Conservation (phyloP, 1,284 basidiomycete genomes). For the Rhodotorula sp. region DNA sequence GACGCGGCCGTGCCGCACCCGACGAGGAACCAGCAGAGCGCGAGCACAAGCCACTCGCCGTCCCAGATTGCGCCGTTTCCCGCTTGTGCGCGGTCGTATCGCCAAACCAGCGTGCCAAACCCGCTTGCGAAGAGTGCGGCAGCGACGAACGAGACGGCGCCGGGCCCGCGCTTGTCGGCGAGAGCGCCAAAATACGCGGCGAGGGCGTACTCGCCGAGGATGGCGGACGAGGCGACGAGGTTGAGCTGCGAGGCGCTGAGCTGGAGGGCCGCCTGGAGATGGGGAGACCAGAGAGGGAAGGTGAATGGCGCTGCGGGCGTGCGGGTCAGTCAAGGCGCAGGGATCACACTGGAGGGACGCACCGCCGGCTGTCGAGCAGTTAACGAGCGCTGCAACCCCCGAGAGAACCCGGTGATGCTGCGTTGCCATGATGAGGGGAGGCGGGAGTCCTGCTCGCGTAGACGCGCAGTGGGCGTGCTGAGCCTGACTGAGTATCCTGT, state of each 20-base stretch:
- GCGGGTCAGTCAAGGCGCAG: no score
- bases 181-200: slow-evolving; percentile 39
- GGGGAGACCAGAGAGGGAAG: slow-evolving; percentile 38
- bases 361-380: no score
- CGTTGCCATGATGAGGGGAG: not conserved
- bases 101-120: slow-evolving; percentile 34
- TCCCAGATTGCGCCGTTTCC: not conserved
- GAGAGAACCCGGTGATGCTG: not conserved
- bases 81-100: slow-evolving; percentile 4
- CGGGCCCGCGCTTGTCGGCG: slow-evolving; percentile 38
- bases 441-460: no score
- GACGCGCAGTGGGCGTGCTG: no score
- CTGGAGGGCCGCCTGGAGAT: slow-evolving; percentile 23
- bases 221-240: slow-evolving; percentile 30
- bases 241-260: slow-evolving; percentile 23
- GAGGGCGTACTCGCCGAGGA: slow-evolving; percentile 35
- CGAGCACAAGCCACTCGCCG: slow-evolving; percentile 26
- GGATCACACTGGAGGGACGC: no score
- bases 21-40: slow-evolving; percentile 29
- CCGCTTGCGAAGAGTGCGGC: slow-evolving; percentile 37
- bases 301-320: slow-evolving; percentile 29
- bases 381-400: not conserved
- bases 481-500: no score
- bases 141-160: slow-evolving; percentile 31
- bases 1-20: slow-evolving; percentile 41